phyloP scores from a whole-genome alignment of 768 basidiomycete species.

The Suillus fuscotomentosus region DNA sequence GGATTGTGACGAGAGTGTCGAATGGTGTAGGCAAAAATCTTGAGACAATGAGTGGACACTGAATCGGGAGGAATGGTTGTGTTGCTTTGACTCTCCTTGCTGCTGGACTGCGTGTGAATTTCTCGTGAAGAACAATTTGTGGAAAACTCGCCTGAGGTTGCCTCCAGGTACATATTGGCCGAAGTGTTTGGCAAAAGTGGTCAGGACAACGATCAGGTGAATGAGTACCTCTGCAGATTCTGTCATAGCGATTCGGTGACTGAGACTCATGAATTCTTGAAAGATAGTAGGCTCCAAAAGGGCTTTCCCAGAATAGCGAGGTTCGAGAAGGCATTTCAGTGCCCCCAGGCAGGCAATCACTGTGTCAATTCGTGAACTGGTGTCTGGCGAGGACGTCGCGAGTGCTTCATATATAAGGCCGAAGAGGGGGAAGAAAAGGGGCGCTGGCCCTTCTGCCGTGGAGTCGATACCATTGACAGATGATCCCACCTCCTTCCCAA shows the following conservation, averaged over 20 bases:
- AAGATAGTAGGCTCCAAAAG: conserved; percentile 81
- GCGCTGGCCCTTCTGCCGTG: conserved; percentile 58
- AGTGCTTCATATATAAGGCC: conserved; percentile 94
- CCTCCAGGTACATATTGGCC: conserved; percentile 27
- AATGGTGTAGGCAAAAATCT: conserved; percentile 80
- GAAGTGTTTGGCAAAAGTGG: conserved; percentile 48
- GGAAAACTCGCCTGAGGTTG: conserved; percentile 17
- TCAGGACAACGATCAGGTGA: conserved; percentile 68
- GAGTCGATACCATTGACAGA: conserved; percentile 19
- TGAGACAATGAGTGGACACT: conserved; percentile 64
- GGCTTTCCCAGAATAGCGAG: conserved; percentile 78
- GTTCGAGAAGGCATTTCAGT: conserved; percentile 75
- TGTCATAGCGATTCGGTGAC: conserved; percentile 87
- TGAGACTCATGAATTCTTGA: conserved; percentile 85
- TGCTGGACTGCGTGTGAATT: not conserved
- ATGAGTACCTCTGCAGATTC: conserved; percentile 72
- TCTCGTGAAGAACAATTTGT: conserved; percentile 3
- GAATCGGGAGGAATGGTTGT: conserved; percentile 33
- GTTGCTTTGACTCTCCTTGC: conserved; percentile 32
- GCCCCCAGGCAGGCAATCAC: conserved; percentile 69
- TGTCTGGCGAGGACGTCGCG: conserved; percentile 60
- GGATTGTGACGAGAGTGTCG: conserved; percentile 65
- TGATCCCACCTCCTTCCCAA: conserved; percentile 47
- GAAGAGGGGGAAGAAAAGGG: conserved; percentile 87
- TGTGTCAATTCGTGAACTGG: conserved; percentile 43